Conservation (phyloP, 164 flowering plant species). For the Vitis vinifera region DNA sequence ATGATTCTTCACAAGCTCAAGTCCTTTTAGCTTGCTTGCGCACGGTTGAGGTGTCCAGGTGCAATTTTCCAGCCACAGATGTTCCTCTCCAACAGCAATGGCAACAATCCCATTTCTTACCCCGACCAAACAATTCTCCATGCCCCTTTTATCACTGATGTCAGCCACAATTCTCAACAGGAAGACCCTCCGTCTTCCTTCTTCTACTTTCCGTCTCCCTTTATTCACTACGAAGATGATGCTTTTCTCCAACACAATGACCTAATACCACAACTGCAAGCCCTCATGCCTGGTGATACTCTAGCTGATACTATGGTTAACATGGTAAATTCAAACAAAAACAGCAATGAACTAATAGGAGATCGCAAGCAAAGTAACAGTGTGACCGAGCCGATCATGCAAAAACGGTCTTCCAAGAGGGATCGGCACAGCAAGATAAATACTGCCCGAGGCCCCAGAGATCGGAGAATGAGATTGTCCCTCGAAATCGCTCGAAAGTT, state of each 20-base stretch:
- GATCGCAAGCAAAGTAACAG: background rate
- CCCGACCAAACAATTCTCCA: constrained; percentile 15
- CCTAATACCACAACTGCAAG: constrained; percentile 3
- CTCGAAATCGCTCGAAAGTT: constrained; percentile 64
- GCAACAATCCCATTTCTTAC: background rate
- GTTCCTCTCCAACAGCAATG: constrained; percentile 30
- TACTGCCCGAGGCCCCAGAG: constrained; percentile 67
- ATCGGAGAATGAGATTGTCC: constrained; percentile 78
- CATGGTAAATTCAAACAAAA: background rate
- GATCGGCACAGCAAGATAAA: constrained; percentile 81
- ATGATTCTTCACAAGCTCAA: constrained; percentile 20
- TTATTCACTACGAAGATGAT: background rate
- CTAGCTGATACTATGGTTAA: background rate
- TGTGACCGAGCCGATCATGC: background rate
- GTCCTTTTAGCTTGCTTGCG: background rate
- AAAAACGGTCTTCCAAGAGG: constrained; percentile 35
- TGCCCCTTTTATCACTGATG: constrained; percentile 15
- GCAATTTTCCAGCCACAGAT: constrained; percentile 26
- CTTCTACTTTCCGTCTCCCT: constrained; percentile 17
- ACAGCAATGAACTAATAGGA: background rate
- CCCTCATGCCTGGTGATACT: background rate
- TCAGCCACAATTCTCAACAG: constrained; percentile 15
- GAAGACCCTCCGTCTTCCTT: constrained; percentile 6
- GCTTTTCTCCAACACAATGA: constrained; percentile 16
- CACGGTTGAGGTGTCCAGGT: background rate